A percentile compares a stretch with the other conserved stretches of the same genome.
Evolutionary conservation across 2,329 filamentous ascomycete genomes (phyloP).

Genomic region (Zymoseptoria ardabiliae): DNA sequence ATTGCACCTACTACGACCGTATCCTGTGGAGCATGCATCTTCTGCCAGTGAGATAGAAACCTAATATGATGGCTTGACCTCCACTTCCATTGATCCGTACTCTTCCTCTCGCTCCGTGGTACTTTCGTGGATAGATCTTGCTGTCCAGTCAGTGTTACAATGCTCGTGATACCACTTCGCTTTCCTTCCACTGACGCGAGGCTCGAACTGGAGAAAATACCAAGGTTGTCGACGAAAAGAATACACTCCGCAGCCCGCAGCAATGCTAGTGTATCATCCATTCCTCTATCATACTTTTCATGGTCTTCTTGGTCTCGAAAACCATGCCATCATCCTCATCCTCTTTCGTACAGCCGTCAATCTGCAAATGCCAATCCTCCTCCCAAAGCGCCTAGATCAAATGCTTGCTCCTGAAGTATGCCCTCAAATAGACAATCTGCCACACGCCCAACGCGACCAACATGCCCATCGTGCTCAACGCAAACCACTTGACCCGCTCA

Average conservation of each 20-base stretch:
- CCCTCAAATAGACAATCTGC: slow-evolving; percentile 96
- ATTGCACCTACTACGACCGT: neutral
- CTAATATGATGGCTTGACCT: neutral
- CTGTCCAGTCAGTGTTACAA: neutral
- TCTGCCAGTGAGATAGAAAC: neutral
- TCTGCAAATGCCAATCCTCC: neutral
- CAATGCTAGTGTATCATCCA: neutral
- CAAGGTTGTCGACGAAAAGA: neutral
- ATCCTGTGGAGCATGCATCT: neutral
- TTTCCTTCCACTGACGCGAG: neutral
- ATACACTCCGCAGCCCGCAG: neutral
- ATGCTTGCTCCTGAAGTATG: slow-evolving; percentile 79
- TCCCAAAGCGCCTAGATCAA: slow-evolving; percentile 35
- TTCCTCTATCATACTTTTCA: neutral
- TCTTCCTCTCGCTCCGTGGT: neutral
- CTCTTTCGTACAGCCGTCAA: neutral
- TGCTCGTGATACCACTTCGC: neutral
- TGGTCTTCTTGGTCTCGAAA: neutral
- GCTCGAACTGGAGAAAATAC: no score
- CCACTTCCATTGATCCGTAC: neutral
- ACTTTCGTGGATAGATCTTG: neutral
- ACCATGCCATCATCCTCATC: neutral
- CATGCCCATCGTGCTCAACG: slow-evolving; percentile 85
- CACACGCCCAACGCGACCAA: slow-evolving; percentile 82
- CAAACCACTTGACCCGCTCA: slow-evolving; percentile 97